phyloP scores from a whole-genome alignment of 2,329 filamentous ascomycete genomes.

The Neofusicoccum laricinum region DNA sequence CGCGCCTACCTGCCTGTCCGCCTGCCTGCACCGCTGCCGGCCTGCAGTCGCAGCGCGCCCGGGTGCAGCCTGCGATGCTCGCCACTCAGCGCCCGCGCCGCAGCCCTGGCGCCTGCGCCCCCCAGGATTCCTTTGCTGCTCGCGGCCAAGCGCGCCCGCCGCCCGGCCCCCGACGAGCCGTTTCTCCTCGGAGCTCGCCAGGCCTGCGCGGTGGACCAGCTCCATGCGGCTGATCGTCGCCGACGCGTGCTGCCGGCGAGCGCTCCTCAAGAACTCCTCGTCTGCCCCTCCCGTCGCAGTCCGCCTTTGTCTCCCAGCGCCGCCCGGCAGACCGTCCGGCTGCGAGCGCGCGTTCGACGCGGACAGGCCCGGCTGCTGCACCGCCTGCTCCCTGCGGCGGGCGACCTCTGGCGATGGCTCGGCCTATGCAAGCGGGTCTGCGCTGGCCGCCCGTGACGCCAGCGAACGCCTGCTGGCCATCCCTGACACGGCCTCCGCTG shows the following conservation, averaged over 20 bases:
- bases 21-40: neutral
- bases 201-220: neutral
- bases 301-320: too few species aligned
- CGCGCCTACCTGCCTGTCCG: neutral
- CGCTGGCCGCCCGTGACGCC: slow-evolving; percentile 14
- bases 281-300: too few species aligned
- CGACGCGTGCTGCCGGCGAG: neutral
- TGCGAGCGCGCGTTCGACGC: too few species aligned
- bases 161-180: neutral
- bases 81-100: neutral
- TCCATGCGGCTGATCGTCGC: slow-evolving; percentile 1
- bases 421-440: slow-evolving; percentile 1
- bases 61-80: slow-evolving; percentile 6
- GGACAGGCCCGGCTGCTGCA: neutral
- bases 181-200: slow-evolving; percentile 16
- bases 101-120: neutral
- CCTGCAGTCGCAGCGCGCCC: neutral
- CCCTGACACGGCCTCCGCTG: slow-evolving; percentile 2
- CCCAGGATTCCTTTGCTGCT: slow-evolving; percentile 1
- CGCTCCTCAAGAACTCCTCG: neutral
- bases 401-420: slow-evolving; percentile 5
- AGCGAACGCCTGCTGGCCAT: slow-evolving; percentile 3
- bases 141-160: neutral
- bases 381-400: slow-evolving; percentile 1
- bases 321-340: too few species aligned